Evolutionary conservation across 257 asterid species (phyloP), one percentile per base, ranked within the genome.

Genomic region (Handroanthus guayacan): DNA sequence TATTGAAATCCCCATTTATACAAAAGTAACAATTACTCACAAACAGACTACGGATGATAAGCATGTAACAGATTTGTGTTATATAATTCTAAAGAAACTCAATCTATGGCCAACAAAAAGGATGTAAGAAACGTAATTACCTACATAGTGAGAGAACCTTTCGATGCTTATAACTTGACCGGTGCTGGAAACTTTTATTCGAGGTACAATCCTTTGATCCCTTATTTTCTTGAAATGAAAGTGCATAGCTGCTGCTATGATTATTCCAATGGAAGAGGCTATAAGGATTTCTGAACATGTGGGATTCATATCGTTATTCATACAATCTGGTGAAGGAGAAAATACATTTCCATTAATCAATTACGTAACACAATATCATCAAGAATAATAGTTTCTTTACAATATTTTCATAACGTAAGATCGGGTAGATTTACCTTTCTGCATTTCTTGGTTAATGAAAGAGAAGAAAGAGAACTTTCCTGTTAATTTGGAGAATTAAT

Each of bases 111-210:
- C 38, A 48, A 12, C 3, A 2, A 9, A 4, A 52, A 12, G 12
- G 37, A 45, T 14, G 47, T 11, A 4, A 10, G 7, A 34, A 18
- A 9, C 25, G 8, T 7, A 6, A 65, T 84, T 86, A 90, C 96
- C 96, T 83, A 90, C 91, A 69, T 90, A 88, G 68, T 86, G 89
- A n/a, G 96, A 82, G 84, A 88, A 88, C 44, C 79, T 85, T 68
- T 90, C 96, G 6, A 86, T 72, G 87, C 83, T 77, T 44, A 82
- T 16, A 57, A 84, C 79, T 72, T 90, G 89, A 39, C 93, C 90
- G 1, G 86, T 78, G 60, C 84, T 84, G 11, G 93, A 72, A 51
- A 86, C 75, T 61, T 71, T 82, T 12, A 88, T 77, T 12, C 63
- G 71, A 1, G 93, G 91, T 9, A 82, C 64, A 43, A 90, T 86